A percentile compares a stretch with the other conserved stretches of the same genome.
phyloP scores from a whole-genome alignment of 257 asterid genomes.

The Solanum lignicaule region DNA sequence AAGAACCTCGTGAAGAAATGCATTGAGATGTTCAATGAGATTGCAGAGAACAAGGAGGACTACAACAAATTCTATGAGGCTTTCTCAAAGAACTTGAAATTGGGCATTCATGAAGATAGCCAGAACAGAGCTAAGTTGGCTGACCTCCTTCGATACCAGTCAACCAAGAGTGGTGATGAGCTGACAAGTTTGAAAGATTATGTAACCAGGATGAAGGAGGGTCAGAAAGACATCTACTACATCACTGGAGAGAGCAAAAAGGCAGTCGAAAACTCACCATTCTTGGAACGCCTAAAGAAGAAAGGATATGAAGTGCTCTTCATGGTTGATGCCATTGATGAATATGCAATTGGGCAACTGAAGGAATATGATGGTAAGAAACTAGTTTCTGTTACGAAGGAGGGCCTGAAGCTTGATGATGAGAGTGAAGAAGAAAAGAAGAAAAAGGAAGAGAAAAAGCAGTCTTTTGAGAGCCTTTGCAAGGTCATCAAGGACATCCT shows the following conservation, averaged over 20 bases:
- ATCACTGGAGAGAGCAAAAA: not conserved
- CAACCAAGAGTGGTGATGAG: slow-evolving; percentile 6
- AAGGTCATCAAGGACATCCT: not conserved
- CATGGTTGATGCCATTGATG: slow-evolving; percentile 1
- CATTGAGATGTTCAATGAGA: slow-evolving; percentile 6
- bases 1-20: slow-evolving; percentile 4
- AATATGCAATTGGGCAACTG: not conserved
- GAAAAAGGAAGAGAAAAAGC: not conserved
- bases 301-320: not conserved
- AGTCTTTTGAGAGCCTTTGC: not conserved
- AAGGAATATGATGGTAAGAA: not conserved
- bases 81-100: not conserved
- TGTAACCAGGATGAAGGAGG: not conserved
- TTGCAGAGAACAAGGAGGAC: not conserved
- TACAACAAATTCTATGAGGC: not conserved
- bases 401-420: not conserved
- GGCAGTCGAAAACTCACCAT: not conserved
- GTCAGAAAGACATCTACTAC: slow-evolving; percentile 6
- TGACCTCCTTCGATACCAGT: not conserved
- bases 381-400: not conserved
- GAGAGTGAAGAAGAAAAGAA: not conserved
- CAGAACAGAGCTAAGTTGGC: not conserved
- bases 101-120: not conserved
- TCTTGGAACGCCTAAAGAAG: not conserved
- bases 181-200: slow-evolving; percentile 1